A percentile compares a stretch with the other conserved stretches of the same genome.
Evolutionary conservation across 1,284 basidiomycete species (phyloP).

Genomic region (Irpex lacteus): DNA sequence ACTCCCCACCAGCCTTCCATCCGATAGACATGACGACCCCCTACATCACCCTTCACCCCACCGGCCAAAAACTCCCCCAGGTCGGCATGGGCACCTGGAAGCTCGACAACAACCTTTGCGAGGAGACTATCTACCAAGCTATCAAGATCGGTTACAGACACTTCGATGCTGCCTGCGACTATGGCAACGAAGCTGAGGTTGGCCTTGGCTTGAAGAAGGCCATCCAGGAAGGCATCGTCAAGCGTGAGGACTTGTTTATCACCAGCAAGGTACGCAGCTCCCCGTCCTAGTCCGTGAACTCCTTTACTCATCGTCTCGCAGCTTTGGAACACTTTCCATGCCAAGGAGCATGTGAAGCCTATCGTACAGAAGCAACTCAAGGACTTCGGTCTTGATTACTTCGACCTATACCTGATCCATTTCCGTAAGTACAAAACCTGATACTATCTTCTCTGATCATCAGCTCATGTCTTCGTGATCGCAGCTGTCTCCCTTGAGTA

Average conservation of each 20-base stretch:
- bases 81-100: conserved; percentile 28
- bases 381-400: conserved; percentile 27
- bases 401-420: conserved; percentile 26
- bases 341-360: conserved; percentile 22
- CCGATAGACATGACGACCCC: background rate
- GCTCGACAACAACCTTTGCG: conserved; percentile 21
- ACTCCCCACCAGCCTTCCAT: background rate
- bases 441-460: background rate
- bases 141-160: conserved; percentile 41
- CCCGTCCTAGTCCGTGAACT: background rate
- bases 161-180: conserved; percentile 37
- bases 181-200: conserved; percentile 39
- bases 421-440: conserved; percentile 21
- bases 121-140: conserved; percentile 37
- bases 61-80: conserved; percentile 20
- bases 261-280: conserved; percentile 17
- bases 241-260: conserved; percentile 37
- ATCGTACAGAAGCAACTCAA: conserved; percentile 22
- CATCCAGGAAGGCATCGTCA: conserved; percentile 37
- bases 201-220: conserved; percentile 36
- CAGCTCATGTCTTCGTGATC: background rate
- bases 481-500: conserved; percentile 24
- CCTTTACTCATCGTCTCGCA: background rate
- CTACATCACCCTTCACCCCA: background rate
- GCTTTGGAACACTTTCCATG: conserved; percentile 28